These are phyloP conservation scores for Tolypocladium paradoxum DNA, from an alignment of 2,329 filamentous ascomycete genomes.

Conservation along the genomic window DNA sequence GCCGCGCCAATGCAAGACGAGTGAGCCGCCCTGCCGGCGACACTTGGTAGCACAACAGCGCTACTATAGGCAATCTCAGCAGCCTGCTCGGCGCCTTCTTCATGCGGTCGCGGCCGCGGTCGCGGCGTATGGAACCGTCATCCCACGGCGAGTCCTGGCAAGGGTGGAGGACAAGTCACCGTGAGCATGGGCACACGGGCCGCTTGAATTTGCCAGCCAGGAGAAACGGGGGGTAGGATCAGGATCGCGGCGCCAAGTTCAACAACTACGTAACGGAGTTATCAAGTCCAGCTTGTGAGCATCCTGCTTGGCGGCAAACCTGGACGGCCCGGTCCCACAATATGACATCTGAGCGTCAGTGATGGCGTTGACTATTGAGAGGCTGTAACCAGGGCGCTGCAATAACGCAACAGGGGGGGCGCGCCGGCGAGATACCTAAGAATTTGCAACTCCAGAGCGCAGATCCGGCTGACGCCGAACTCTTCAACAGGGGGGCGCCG, in stretches of 20 bases:
- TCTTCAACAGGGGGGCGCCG: not conserved
- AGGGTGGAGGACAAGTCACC: not conserved
- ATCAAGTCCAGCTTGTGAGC: not conserved
- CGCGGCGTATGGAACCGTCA: not conserved
- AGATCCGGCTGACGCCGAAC: conserved; percentile 2
- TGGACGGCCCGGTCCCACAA: not conserved
- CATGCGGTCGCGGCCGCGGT: not conserved
- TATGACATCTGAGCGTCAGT: not conserved
- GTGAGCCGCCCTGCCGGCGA: not conserved
- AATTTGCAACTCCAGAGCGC: not conserved
- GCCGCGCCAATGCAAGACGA: conserved; percentile 4
- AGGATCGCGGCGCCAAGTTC: not conserved
- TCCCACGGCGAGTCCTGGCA: not conserved
- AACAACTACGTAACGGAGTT: too few species aligned
- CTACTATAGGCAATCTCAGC: not conserved
- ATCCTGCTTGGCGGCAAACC: not conserved
- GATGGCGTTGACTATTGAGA: not conserved
- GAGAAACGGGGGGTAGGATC: too few species aligned
- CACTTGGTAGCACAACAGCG: not conserved
- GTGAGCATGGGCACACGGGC: too few species aligned
- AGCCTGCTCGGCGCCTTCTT: not conserved
- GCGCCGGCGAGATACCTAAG: too few species aligned
- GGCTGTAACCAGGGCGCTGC: not conserved
- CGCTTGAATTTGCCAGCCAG: too few species aligned
- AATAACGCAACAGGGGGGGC: too few species aligned